Evolutionary conservation across 164 flowering plant genomes (phyloP).

Genomic region (Aristolochia contorta): DNA sequence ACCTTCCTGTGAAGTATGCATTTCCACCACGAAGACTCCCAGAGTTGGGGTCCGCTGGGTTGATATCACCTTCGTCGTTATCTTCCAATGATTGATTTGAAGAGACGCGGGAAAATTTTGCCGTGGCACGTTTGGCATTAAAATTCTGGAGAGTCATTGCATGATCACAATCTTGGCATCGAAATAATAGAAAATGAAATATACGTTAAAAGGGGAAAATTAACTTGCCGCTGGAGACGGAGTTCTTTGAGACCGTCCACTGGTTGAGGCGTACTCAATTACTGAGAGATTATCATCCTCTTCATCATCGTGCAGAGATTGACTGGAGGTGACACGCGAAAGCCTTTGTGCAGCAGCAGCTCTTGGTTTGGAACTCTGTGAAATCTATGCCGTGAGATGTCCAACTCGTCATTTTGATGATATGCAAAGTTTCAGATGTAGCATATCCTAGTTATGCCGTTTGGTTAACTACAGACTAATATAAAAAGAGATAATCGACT

Average conservation of each 20-base stretch:
- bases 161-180: neutral
- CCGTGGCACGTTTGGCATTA: conserved; percentile 70
- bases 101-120: conserved; percentile 71
- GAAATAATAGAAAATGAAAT: too few species aligned
- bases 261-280: neutral
- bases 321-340: conserved; percentile 65
- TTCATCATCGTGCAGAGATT: conserved; percentile 32
- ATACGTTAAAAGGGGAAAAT: neutral
- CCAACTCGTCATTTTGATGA: neutral
- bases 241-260: neutral
- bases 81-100: conserved; percentile 28
- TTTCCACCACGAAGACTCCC: conserved; percentile 23
- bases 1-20: conserved; percentile 45
- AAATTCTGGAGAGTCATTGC: conserved; percentile 22
- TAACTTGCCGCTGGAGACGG: conserved; percentile 1
- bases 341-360: conserved; percentile 89
- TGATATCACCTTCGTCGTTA: conserved; percentile 21
- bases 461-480: neutral
- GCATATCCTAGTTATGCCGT: neutral
- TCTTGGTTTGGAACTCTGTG: conserved; percentile 42
- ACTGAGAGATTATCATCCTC: conserved; percentile 33
- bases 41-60: conserved; percentile 27
- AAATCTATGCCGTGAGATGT: neutral
- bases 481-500: neutral
- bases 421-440: neutral